Base-by-base conservation (phyloP, 805 yeast genomes). In the Tetrapisispora iriomotensis region DNA sequence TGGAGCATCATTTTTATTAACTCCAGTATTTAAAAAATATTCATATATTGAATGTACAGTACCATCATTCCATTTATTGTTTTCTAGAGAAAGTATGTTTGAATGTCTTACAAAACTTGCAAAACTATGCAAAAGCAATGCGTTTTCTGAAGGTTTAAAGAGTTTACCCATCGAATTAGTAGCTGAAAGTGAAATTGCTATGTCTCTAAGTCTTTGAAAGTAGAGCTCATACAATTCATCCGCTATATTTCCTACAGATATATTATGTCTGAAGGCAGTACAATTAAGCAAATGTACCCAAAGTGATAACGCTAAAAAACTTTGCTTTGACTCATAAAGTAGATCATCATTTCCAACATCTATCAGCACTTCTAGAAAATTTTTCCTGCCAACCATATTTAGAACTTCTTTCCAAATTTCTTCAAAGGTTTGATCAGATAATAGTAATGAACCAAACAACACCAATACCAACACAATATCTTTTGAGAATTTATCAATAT, bases 391-490 rank as follows among this genome's bases (percentile, higher is more conserved):
- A 6, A 33, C 15, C 26, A 22, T 33, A 10, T 22, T 18, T 17
- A 34, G 26, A 8, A 34, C 24, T 13, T 25, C 32, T 2, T 21
- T 29, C 38, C 38, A 37, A 24, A 37, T 29, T 15, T 37, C 39
- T 18, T 30, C 26, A 21, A 37, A 37, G 9, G 23, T 24, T 18
- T 33, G 20, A 22, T 24, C 31, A 1, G 18, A n/a, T 4, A 26
- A 20, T 10, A 37, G 6, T 7, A 37, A n/a, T 22, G 36, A 27
- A 12, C 40, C 40, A 12, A 26, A 30, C 7, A 19, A 19, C 1
- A 25, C 21, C 8, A 36, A 29, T 8, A 36, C 28, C 2, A 29
- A 8, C 6, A 30, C 20, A 13, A 36, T 29, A 18, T 29, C 27
- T 36, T 18, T 23, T 17, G 39, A 36, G 8, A n/a, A 6, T 8